phyloP scores from a whole-genome alignment of 805 yeast species.

The Saturnispora besseyi region DNA sequence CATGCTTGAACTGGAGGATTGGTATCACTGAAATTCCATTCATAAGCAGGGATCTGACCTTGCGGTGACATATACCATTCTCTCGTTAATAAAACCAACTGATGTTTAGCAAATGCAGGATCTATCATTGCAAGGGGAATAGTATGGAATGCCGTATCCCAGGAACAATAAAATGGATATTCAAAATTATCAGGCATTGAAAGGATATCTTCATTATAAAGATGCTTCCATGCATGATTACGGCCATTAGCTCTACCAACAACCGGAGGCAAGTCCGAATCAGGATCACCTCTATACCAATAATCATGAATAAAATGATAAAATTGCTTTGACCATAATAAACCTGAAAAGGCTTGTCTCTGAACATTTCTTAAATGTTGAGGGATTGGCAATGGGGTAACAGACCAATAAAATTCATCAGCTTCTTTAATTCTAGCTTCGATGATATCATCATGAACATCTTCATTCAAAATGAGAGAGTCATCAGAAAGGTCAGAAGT shows the following conservation, averaged over 20 bases:
- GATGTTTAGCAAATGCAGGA: constrained; percentile 84
- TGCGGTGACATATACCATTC: constrained; percentile 98
- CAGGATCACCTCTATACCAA: constrained; percentile 84
- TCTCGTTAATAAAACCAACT: constrained; percentile 73
- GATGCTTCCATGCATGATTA: constrained; percentile 80
- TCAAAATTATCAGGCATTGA: constrained; percentile 95
- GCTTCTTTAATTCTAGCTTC: constrained; percentile 77
- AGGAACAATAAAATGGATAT: constrained; percentile 91
- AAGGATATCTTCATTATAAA: constrained; percentile 78
- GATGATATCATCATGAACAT: constrained; percentile 59
- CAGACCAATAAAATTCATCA: constrained; percentile 84
- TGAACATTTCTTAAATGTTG: constrained; percentile 75
- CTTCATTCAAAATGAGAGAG: constrained; percentile 50
- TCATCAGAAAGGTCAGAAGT: constrained; percentile 26
- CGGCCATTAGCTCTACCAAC: constrained; percentile 78
- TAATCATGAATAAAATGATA: constrained; percentile 78
- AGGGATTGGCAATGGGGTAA: constrained; percentile 75
- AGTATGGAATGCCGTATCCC: constrained; percentile 96
- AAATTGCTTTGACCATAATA: constrained; percentile 89
- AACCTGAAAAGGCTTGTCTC: constrained; percentile 90
- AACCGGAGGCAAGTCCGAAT: constrained; percentile 66
- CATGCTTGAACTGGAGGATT: constrained; percentile 97
- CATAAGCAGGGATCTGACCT: constrained; percentile 96
- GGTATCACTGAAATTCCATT: constrained; percentile 94
- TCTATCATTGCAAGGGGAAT: constrained; percentile 90